Conservation (phyloP, 495 filamentous ascomycete species). For the Friedmanniomyces endolithicus region DNA sequence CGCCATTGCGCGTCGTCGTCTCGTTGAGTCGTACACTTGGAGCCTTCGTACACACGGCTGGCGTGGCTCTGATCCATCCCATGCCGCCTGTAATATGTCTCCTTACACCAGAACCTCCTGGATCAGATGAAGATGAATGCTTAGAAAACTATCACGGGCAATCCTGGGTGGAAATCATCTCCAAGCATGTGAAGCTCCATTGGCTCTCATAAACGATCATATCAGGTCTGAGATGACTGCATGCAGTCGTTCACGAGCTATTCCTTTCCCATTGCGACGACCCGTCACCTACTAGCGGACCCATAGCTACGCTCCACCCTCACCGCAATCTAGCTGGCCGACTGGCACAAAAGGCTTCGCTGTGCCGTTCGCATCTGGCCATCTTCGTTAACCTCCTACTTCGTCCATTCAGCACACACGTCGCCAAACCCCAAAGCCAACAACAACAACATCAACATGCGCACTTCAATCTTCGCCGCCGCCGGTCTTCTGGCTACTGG, state of each 20-base stretch:
- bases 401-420: background rate
- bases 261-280: background rate
- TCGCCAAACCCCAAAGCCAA: background rate
- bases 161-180: no score
- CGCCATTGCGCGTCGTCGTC: no score
- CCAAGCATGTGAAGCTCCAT: background rate
- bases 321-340: background rate
- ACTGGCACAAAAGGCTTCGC: background rate
- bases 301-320: background rate
- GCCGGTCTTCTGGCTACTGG: background rate
- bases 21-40: no score
- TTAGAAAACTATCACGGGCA: no score
- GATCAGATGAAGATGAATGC: no score
- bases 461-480: background rate
- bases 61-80: no score
- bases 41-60: no score
- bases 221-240: background rate
- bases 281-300: background rate
- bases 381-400: background rate
- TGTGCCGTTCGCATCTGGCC: background rate
- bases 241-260: background rate
- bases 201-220: background rate
- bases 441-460: background rate
- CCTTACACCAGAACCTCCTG: no score
- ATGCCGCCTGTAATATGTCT: no score